Evolutionary conservation across 2,329 filamentous ascomycete genomes (phyloP), one percentile per base, ranked within the genome.

Genomic region (Pseudofabraea citricarpa): DNA sequence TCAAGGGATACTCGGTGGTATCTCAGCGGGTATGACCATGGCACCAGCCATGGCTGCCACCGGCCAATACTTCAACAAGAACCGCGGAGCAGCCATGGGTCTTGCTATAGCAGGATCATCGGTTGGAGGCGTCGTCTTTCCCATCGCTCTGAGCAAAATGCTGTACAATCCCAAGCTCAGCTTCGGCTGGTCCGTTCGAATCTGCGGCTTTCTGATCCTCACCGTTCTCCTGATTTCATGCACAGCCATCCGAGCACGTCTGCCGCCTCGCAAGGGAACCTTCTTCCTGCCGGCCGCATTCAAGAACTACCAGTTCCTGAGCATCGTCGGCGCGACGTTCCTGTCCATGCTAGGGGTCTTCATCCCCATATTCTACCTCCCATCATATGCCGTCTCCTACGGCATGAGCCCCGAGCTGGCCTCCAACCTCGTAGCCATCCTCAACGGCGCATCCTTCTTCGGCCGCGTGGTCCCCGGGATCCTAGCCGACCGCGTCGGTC

Each of bases 101-200:
- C 59, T 74, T 19, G 65, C 69, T 49, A 64, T 68, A 4, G 63
- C 69, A 2, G 73, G 72, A 2, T 71, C 67, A 19, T 71, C 68
- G 6, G 48, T 75, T 3, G 73, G 73, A 4, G 73, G 73, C 9
- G 72, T 83, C 16, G 69, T 81, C 24, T 74, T 80, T 40, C 79
- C 79, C 0, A 79, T 82, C 51, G 77, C 81, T 66, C 68, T 81
- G 9, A 62, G 68, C 3, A 69, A 70, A 22, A 60, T 83, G 33
- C 70, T 83, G 26, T 45, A 54, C 31, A 45, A 51, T 15, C 44
- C 43, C 12, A 47, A 41, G 1, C 37, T 65, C 10, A 47, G 54
- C 3, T 67, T 66, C 22, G 60, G 50, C 3, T 62, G 58, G 59
- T 39, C 54, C 1, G 48, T 59, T 13, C 50, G 58, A 8, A 51